Conservation (phyloP, 1,284 basidiomycete species). For the Sporisorium iseilematis-ciliati region DNA sequence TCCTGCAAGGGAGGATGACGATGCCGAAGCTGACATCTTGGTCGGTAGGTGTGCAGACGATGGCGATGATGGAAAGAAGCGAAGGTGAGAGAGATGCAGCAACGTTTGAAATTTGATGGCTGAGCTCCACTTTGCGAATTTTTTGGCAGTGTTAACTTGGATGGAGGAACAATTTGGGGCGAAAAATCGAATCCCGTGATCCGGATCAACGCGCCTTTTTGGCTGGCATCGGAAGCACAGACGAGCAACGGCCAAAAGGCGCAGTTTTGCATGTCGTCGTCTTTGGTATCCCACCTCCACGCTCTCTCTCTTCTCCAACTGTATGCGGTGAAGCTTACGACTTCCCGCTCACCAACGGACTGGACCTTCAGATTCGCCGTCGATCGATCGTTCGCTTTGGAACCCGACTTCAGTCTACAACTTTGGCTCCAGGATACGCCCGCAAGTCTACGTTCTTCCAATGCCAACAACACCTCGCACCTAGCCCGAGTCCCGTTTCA, state of each 20-base stretch:
- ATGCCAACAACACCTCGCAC: slow-evolving; percentile 5
- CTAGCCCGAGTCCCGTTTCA: neutral
- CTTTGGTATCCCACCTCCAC: slow-evolving; percentile 2
- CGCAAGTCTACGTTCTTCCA: neutral
- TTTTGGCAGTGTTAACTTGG: neutral
- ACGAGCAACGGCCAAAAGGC: neutral
- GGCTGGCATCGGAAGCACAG: neutral
- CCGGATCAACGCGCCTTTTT: slow-evolving; percentile 2
- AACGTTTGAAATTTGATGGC: neutral
- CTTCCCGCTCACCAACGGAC: neutral
- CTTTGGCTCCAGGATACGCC: no score
- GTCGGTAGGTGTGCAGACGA: neutral
- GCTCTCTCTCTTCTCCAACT: neutral
- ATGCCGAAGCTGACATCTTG: slow-evolving; percentile 66
- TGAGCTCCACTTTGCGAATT: slow-evolving; percentile 6
- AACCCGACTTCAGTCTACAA: neutral
- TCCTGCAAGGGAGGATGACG: slow-evolving; percentile 2
- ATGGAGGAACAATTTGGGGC: neutral
- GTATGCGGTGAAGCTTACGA: no score
- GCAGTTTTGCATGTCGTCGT: slow-evolving; percentile 5
- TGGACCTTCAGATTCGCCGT: neutral
- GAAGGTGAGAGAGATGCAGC: neutral
- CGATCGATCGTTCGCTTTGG: neutral
- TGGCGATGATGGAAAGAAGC: neutral
- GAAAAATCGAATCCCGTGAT: slow-evolving; percentile 11